Base-by-base conservation (phyloP, 768 basidiomycete genomes). In the Mycena latifolia region DNA sequence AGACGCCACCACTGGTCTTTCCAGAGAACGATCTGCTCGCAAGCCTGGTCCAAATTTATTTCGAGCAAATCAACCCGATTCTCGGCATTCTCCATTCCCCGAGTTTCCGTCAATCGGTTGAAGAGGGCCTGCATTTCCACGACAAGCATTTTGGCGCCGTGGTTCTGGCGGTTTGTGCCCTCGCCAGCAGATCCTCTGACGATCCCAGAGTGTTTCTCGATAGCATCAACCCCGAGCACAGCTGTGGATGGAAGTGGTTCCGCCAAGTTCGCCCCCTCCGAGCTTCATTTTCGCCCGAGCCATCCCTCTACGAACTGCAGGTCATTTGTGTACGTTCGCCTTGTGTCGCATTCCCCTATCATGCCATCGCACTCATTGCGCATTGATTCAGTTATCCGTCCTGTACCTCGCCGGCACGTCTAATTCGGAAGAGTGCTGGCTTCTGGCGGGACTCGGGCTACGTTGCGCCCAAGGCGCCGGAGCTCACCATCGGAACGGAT, bases 41-140 rank as follows among this genome's bases (percentile, higher is more conserved):
- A 20, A 63, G 66, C 1, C 80, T 95, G 31, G 78, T 92, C 54
- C 77, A 84, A 24, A 76, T 86, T 17, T 93, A 88, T 73, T n/a
- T n/a, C n/a, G n/a, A n/a, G n/a, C n/a, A n/a, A n/a, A n/a, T n/a
- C n/a, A n/a, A n/a, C n/a, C n/a, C 76, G 15, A 75, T 83, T 47
- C 67, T 83, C 5, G 91, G 92, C 0, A 75, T 94, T 9, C 76
- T 96, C 5, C 93, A 94, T 70, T 82, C 84, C 1, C 88, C 88
- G 0, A 85, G 85, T 12, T 94, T 94, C 68, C 79, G 87, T 54
- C 77, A 78, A 27, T 81, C 83, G 27, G 68, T 90, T 15, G 67
- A 69, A 1, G 77, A 82, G 5, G 81, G 82, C 0, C 72, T 85
- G 15, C 87, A 92, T 73, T 70, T 84, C 15, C 77, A 76, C 8